Conservation (phyloP, 805 yeast species). For the Ogataea methylovora region DNA sequence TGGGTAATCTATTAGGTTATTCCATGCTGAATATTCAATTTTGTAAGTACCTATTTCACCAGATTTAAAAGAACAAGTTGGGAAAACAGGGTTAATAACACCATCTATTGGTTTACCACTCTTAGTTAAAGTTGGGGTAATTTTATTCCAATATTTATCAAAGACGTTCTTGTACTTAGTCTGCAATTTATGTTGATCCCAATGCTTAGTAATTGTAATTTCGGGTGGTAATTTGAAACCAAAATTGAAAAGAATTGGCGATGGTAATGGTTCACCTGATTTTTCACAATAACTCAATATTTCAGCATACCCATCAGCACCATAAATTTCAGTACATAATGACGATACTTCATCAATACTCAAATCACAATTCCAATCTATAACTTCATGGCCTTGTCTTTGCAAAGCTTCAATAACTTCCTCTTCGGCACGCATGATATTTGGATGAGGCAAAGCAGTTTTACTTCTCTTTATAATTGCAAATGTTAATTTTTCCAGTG, state of each 20-base stretch:
- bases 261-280: conserved; percentile 19
- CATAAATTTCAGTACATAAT: conserved; percentile 29
- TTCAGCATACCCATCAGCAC: conserved; percentile 34
- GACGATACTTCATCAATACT: no score
- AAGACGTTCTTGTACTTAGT: conserved; percentile 22
- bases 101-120: conserved; percentile 33
- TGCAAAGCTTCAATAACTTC: conserved; percentile 15
- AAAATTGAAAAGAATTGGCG: conserved; percentile 4
- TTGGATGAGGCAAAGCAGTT: no score
- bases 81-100: conserved; percentile 38
- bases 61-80: no score
- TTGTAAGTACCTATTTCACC: conserved; percentile 33
- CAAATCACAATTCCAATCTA: no score
- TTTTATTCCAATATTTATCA: conserved; percentile 25
- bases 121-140: conserved; percentile 23
- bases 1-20: no score
- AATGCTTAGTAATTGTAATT: conserved; percentile 1
- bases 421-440: conserved; percentile 34
- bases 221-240: no score
- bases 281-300: conserved; percentile 9
- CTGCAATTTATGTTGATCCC: conserved; percentile 12
- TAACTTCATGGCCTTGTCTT: conserved; percentile 41
- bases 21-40: no score
- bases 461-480: no score
- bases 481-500: conserved; percentile 27